These are phyloP conservation scores for Phytopythium chamaehyphon DNA, from an alignment of 352 stramenopile genomes.

Conservation along the genomic window DNA sequence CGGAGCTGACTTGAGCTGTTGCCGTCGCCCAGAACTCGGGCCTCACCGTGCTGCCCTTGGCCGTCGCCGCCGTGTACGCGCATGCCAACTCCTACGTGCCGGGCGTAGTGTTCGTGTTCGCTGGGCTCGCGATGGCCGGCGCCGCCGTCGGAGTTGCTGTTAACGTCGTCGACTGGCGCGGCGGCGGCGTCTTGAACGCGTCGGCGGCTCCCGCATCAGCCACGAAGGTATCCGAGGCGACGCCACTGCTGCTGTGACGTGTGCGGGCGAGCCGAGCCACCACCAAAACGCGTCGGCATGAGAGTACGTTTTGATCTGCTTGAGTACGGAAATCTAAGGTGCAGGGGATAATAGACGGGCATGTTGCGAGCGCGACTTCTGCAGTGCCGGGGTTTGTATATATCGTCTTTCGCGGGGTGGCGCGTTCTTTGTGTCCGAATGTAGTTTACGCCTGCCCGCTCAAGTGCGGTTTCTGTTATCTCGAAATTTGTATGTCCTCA, in stretches of 20 bases:
- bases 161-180: constrained; percentile 26
- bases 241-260: constrained; percentile 5
- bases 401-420: no score
- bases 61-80: constrained; percentile 44
- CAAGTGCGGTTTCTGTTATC: background rate
- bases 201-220: background rate
- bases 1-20: background rate
- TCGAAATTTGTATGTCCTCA: background rate
- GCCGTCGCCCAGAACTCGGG: constrained; percentile 47
- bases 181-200: constrained; percentile 4
- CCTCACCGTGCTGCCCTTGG: constrained; percentile 57
- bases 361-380: no score
- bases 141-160: constrained; percentile 32
- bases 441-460: no score
- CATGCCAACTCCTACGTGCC: constrained; percentile 34
- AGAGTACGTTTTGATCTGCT: no score
- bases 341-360: no score
- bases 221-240: constrained; percentile 1
- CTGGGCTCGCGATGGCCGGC: constrained; percentile 26
- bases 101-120: constrained; percentile 57
- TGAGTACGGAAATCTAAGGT: no score
- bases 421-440: background rate
- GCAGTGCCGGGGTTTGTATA: no score
- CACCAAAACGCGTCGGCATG: no score
- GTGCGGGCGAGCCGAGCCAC: no score